These are phyloP conservation scores for Lasiosphaeriaceae sp. DNA, from an alignment of 495 filamentous ascomycete genomes.

Conservation along the genomic window DNA sequence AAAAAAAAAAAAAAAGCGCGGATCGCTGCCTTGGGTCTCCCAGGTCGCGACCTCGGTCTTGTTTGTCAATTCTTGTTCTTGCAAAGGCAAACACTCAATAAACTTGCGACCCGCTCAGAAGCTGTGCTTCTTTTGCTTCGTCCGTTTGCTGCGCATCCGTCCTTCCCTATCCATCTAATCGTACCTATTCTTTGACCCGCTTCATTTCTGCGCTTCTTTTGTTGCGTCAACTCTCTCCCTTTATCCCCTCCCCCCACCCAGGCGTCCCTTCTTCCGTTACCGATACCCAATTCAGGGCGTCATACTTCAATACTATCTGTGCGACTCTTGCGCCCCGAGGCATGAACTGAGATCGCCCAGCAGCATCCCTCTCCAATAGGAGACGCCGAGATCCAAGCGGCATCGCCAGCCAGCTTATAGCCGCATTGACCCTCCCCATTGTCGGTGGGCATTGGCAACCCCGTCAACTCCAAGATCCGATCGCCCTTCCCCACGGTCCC, in stretches of 20 bases:
- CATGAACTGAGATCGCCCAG: neutral
- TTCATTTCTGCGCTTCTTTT: neutral
- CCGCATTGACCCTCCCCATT: constrained; percentile 10
- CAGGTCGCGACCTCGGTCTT: constrained; percentile 4
- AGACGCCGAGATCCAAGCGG: neutral
- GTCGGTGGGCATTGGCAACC: neutral
- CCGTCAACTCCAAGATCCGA: neutral
- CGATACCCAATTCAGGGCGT: neutral
- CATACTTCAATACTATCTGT: neutral
- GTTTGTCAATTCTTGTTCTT: constrained; percentile 1
- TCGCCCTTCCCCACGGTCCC: neutral
- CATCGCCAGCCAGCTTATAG: neutral
- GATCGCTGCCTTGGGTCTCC: neutral
- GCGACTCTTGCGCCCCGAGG: neutral
- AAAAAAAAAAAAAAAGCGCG: no score
- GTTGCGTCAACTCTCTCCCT: neutral
- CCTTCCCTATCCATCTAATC: neutral
- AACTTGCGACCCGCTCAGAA: constrained; percentile 3
- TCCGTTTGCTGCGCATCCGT: neutral
- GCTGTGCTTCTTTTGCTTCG: constrained; percentile 15
- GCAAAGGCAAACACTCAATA: neutral
- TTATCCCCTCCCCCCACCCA: neutral
- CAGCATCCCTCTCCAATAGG: constrained; percentile 4
- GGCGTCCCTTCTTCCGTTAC: neutral
- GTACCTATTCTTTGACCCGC: no score